Evolutionary conservation across 805 yeast genomes (phyloP).

Genomic region (Pichia cabralensis): DNA sequence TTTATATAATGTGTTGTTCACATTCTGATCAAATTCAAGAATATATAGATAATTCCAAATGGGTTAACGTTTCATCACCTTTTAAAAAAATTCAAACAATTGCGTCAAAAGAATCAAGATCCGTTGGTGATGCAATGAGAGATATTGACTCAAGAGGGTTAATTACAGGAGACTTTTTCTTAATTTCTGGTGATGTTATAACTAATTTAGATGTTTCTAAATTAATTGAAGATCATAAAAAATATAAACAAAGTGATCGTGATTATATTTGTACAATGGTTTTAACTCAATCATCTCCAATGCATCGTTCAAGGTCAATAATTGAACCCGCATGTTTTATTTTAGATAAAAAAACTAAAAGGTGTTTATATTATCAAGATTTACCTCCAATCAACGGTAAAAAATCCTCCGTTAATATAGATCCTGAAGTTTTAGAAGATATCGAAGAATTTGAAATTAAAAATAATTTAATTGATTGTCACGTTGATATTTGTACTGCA

Average conservation of each 20-base stretch:
- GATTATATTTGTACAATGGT: slow-evolving; percentile 95
- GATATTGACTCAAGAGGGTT: slow-evolving; percentile 87
- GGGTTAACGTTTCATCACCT: slow-evolving; percentile 65
- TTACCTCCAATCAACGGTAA: slow-evolving; percentile 47
- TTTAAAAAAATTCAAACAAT: slow-evolving; percentile 69
- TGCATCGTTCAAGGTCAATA: slow-evolving; percentile 75
- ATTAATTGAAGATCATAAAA: slow-evolving; percentile 64
- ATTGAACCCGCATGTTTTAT: slow-evolving; percentile 79
- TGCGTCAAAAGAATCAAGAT: slow-evolving; percentile 74
- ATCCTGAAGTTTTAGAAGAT: slow-evolving; percentile 72
- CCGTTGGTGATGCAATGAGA: slow-evolving; percentile 96
- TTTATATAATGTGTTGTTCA: slow-evolving; percentile 78
- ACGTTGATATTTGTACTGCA: slow-evolving; percentile 90
- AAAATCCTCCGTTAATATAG: slow-evolving; percentile 49
- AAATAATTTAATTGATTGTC: slow-evolving; percentile 93
- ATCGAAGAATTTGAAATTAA: slow-evolving; percentile 71
- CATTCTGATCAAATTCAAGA: slow-evolving; percentile 84
- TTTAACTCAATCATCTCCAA: slow-evolving; percentile 70
- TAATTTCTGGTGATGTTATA: slow-evolving; percentile 93
- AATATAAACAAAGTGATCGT: slow-evolving; percentile 63
- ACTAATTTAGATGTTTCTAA: slow-evolving; percentile 76
- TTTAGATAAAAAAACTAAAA: slow-evolving; percentile 59
- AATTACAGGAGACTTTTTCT: slow-evolving; percentile 79
- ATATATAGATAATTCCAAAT: slow-evolving; percentile 66
- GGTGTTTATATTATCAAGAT: slow-evolving; percentile 78